A percentile compares a stretch with the other conserved stretches of the same genome.
These are phyloP conservation scores for Cystobasidium tubakii DNA, from an alignment of 768 basidiomycete species.

Conservation along the genomic window DNA sequence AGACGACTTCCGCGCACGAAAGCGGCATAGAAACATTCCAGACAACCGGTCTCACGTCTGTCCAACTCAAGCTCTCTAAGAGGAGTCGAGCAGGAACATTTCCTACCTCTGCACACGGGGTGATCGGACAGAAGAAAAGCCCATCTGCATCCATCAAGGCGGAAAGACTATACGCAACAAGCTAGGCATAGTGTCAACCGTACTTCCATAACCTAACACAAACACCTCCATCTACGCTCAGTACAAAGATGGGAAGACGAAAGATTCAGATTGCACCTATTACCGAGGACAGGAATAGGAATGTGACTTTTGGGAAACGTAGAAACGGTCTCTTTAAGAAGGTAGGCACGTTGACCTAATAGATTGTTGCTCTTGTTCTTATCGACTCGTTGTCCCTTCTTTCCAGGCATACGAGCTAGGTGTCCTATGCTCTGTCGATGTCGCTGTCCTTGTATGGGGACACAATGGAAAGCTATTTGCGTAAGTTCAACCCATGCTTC, in stretches of 20 bases:
- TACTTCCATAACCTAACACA: too few species aligned
- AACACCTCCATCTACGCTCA: too few species aligned
- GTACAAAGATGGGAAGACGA: slow-evolving; percentile 41
- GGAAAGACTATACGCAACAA: too few species aligned
- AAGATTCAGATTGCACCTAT: slow-evolving; percentile 47
- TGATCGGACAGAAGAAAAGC: not conserved
- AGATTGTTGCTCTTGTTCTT: not conserved
- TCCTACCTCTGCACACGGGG: not conserved
- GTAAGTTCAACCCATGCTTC: slow-evolving; percentile 32
- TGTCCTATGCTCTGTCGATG: slow-evolving; percentile 44
- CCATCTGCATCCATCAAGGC: too few species aligned
- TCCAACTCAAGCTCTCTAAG: too few species aligned
- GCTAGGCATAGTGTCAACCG: too few species aligned
- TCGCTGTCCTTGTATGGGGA: slow-evolving; percentile 46
- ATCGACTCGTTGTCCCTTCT: not conserved
- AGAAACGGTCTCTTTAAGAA: slow-evolving; percentile 46
- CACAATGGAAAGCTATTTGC: slow-evolving; percentile 44
- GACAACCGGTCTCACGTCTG: too few species aligned
- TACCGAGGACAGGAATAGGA: slow-evolving; percentile 44
- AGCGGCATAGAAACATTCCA: too few species aligned
- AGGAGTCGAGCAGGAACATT: not conserved
- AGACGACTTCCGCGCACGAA: too few species aligned
- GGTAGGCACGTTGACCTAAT: not conserved
- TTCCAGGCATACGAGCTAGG: slow-evolving; percentile 44
- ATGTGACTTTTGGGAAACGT: slow-evolving; percentile 46